phyloP scores from a whole-genome alignment of 352 stramenopile genomes.

The Phytophthora lateralis region DNA sequence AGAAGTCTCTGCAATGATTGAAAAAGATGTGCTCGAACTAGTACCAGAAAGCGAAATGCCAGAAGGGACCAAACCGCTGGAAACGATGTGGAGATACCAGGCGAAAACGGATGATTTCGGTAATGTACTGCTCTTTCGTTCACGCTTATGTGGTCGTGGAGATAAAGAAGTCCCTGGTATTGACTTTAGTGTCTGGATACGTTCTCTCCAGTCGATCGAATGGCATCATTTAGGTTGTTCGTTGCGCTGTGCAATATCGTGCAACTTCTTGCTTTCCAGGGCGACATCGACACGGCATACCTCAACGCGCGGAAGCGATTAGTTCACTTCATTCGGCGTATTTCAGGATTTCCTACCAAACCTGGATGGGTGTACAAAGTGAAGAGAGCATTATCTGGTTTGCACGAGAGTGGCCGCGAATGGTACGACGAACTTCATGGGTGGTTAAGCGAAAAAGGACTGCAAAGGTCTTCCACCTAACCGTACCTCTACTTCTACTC shows the following conservation, averaged over 20 bases:
- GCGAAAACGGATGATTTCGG: conserved; percentile 7
- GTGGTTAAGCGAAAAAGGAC: conserved; percentile 1
- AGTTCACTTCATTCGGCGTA: conserved; percentile 3
- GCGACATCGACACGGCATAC: conserved; percentile 13
- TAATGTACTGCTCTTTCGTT: conserved; percentile 3
- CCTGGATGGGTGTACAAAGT: conserved; percentile 11
- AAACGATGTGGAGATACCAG: conserved; percentile 16
- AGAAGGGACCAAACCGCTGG: neutral
- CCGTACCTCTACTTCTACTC: conserved; percentile 8
- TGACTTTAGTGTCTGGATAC: conserved; percentile 13
- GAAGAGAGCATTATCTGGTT: neutral
- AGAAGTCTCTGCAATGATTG: conserved; percentile 2
- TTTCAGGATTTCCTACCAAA: conserved; percentile 4
- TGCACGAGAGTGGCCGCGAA: conserved; percentile 6
- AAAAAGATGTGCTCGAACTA: too few relatives aligned
- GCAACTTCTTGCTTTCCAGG: neutral
- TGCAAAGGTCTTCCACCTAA: neutral
- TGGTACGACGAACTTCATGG: conserved; percentile 9
- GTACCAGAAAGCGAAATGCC: conserved; percentile 12
- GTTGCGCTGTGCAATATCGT: conserved; percentile 2
- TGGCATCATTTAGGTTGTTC: conserved; percentile 8
- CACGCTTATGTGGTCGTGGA: conserved; percentile 2
- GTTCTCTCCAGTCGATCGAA: conserved; percentile 1
- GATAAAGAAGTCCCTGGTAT: conserved; percentile 8
- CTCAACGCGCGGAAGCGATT: conserved; percentile 2